A percentile compares a stretch with the other conserved stretches of the same genome.
These are phyloP conservation scores for Cenchrus fungigraminus DNA, from an alignment of 176 grass and related monocot genomes.

Conservation along the genomic window DNA sequence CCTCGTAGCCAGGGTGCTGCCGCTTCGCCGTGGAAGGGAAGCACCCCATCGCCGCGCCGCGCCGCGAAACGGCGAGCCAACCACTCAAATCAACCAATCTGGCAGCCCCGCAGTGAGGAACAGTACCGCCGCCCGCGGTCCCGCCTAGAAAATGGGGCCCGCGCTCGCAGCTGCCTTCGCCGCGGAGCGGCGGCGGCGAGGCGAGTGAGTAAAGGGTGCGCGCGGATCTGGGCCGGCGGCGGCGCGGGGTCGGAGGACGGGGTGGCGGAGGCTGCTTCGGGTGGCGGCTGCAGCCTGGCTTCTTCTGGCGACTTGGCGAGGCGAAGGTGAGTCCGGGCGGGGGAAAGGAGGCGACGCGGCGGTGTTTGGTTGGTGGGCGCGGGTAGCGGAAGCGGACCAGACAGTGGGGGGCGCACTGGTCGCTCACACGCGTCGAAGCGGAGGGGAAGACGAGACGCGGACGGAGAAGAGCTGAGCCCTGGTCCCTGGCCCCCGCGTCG, in stretches of 20 bases:
- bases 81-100: background rate
- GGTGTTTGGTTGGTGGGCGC: conserved; percentile 10
- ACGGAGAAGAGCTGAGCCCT: background rate
- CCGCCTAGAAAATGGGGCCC: background rate
- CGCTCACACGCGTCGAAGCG: conserved; percentile 1
- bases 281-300: background rate
- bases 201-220: background rate
- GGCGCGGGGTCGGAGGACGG: background rate
- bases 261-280: background rate
- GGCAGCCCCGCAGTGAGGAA: background rate
- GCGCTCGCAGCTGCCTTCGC: background rate
- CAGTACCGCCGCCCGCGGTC: background rate
- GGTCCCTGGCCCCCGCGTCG: background rate
- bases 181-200: background rate
- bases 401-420: background rate
- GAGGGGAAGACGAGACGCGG: background rate
- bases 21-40: conserved; percentile 61
- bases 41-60: conserved; percentile 59
- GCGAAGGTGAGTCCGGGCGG: background rate
- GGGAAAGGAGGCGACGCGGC: conserved; percentile 8
- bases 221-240: conserved; percentile 26
- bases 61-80: background rate
- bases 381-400: background rate
- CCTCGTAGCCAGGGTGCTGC: conserved; percentile 86
- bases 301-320: background rate